Conservation (phyloP, 805 yeast genomes). For the Pichia rugopelliculosa region DNA sequence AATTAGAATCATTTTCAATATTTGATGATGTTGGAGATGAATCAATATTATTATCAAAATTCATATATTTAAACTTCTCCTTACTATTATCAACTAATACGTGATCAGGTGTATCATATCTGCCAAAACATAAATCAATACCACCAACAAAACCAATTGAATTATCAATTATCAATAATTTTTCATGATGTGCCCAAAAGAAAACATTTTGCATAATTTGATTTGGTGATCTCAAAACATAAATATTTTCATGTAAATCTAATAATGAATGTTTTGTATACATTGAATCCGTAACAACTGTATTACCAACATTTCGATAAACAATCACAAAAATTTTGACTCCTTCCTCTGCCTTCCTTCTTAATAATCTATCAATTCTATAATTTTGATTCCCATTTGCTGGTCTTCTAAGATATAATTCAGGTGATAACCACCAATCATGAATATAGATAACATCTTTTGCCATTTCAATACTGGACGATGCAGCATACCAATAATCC, state of each 20-base stretch:
- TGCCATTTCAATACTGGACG: slow-evolving; percentile 89
- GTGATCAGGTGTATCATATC: slow-evolving; percentile 96
- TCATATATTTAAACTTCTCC: slow-evolving; percentile 23
- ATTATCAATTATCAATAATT: slow-evolving; percentile 78
- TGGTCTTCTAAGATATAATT: slow-evolving; percentile 85
- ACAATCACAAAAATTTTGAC: slow-evolving; percentile 88
- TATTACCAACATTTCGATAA: slow-evolving; percentile 88
- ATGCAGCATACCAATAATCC: slow-evolving; percentile 94
- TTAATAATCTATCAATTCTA: slow-evolving; percentile 82
- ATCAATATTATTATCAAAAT: not conserved
- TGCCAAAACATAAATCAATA: slow-evolving; percentile 88
- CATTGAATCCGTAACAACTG: slow-evolving; percentile 87
- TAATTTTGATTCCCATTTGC: slow-evolving; percentile 92
- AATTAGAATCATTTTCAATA: not conserved
- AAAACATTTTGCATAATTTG: slow-evolving; percentile 87
- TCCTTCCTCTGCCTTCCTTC: slow-evolving; percentile 88
- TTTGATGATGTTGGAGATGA: not conserved
- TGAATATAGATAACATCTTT: slow-evolving; percentile 89
- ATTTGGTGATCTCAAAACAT: slow-evolving; percentile 90
- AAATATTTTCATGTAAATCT: slow-evolving; percentile 77
- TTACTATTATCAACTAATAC: slow-evolving; percentile 66
- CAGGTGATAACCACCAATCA: slow-evolving; percentile 99
- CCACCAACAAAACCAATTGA: slow-evolving; percentile 92
- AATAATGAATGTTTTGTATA: slow-evolving; percentile 93
- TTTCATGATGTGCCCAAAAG: slow-evolving; percentile 99